phyloP scores from a whole-genome alignment of 345 rosid species.

The Anacardium occidentale region DNA sequence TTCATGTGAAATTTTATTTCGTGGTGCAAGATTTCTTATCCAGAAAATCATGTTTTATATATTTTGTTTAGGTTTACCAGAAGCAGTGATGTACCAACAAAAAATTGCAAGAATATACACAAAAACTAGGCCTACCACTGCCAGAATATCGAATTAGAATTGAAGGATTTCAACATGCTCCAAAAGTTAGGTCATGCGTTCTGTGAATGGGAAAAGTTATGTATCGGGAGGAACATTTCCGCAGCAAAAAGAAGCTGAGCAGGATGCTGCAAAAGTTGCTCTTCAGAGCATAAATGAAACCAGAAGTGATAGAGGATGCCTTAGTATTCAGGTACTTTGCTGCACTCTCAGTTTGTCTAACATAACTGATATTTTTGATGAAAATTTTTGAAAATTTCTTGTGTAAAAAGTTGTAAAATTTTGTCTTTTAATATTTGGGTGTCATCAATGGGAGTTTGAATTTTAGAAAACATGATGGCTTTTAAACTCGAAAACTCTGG shows the following conservation, averaged over 20 bases:
- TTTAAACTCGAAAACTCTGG: no score
- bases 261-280: neutral
- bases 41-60: neutral
- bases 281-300: neutral
- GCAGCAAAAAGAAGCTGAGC: conserved; percentile 29
- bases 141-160: conserved; percentile 23
- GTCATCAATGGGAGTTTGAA: no score
- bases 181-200: conserved; percentile 25
- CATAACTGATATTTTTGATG: no score
- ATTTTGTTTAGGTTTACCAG: conserved; percentile 1
- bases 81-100: conserved; percentile 17
- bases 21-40: neutral
- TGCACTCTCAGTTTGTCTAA: neutral
- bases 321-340: neutral
- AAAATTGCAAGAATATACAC: conserved; percentile 18
- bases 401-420: no score
- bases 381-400: no score
- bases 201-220: conserved; percentile 14
- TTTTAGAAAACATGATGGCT: no score
- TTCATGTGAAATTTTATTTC: no score
- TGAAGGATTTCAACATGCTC: conserved; percentile 33
- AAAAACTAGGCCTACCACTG: neutral
- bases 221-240: conserved; percentile 3
- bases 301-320: neutral
- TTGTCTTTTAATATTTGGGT: no score